Evolutionary conservation across 331 rosid genomes (phyloP), one percentile per base, ranked within the genome.

Genomic region (Dryas integrifolia): DNA sequence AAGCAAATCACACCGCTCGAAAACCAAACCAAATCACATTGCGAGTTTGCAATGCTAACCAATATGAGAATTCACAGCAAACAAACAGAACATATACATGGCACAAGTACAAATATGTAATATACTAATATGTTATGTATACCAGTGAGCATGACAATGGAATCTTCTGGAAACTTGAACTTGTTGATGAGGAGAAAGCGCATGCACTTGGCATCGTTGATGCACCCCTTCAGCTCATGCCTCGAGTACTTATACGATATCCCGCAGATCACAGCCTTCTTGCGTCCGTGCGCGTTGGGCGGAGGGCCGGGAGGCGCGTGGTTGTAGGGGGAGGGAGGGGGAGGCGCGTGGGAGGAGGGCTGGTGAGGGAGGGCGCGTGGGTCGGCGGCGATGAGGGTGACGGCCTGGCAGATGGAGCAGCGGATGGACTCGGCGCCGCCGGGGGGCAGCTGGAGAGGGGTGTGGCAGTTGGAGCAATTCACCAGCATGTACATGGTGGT

Each of bases 151-250:
- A 91, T 95, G 62, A 95, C 81, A 65, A 95, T 91, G 26, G 96
- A 95, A 7, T 89, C 82, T 35, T 84, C 90, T 0, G 98, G 96
- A 73, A 91, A 95, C 39, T 57, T 82, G 70, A 85, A 95, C 80
- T 88, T 95, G 83, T 86, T 95, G 65, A 87, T 78, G 66, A 95
- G 91, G 48, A 95, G 84, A 49, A 84, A 83, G 2, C 85, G 85
- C 98, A 95, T 91, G 79, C 98, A 95, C 73, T 88, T 95, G 51
- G 97, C 97, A 69, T 95, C 97, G 52, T 95, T 91, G 81, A 95
- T 86, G 80, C 97, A 95, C 0, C 98, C 98, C 75, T 91, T 95
- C 44, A 95, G 96, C 82, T 91, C 96, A 70, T 91, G 97, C 26
- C 96, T 77, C 18, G 98, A 89, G 83, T 70, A 85, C 6, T 76